phyloP scores from a whole-genome alignment of 257 asterid species.

The Scutellaria barbata region DNA sequence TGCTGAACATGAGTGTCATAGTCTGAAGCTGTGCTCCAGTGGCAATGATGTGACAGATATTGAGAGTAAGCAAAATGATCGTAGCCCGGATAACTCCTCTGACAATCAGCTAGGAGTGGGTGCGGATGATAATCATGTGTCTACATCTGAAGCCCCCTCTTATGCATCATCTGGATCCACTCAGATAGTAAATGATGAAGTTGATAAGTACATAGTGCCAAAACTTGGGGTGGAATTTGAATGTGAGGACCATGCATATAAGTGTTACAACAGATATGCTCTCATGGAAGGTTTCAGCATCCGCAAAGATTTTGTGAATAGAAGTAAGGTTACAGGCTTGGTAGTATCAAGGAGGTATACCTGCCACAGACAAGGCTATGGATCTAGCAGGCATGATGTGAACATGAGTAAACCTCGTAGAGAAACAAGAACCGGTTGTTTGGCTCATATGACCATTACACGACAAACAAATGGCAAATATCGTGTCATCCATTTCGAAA shows the following conservation, averaged over 20 bases:
- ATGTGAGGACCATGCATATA: conserved; percentile 65
- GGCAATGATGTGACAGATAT: conserved; percentile 27
- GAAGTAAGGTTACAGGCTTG: conserved; percentile 60
- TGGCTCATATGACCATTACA: conserved; percentile 66
- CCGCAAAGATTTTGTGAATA: conserved; percentile 63
- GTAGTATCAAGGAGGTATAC: conserved; percentile 68
- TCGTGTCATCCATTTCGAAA: conserved; percentile 60
- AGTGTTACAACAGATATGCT: conserved; percentile 60
- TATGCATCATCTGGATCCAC: conserved; percentile 39
- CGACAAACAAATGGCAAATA: conserved; percentile 62
- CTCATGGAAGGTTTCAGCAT: conserved; percentile 69
- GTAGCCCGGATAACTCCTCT: conserved; percentile 36
- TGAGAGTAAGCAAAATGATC: conserved; percentile 30
- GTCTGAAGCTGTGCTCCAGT: conserved; percentile 24
- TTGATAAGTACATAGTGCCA: conserved; percentile 48
- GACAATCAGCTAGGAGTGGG: conserved; percentile 36
- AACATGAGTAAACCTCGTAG: conserved; percentile 47
- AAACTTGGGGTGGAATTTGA: conserved; percentile 59
- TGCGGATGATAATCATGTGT: conserved; percentile 32
- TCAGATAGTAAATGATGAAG: conserved; percentile 41
- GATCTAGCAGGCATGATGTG: conserved; percentile 48
- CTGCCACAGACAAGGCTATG: conserved; percentile 68
- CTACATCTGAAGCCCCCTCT: conserved; percentile 43
- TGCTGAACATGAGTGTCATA: conserved; percentile 30
- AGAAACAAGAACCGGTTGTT: conserved; percentile 66